Evolutionary conservation across 306 rosid species (phyloP), one percentile per base, ranked within the genome.

Genomic region (Mucuna pruriens): DNA sequence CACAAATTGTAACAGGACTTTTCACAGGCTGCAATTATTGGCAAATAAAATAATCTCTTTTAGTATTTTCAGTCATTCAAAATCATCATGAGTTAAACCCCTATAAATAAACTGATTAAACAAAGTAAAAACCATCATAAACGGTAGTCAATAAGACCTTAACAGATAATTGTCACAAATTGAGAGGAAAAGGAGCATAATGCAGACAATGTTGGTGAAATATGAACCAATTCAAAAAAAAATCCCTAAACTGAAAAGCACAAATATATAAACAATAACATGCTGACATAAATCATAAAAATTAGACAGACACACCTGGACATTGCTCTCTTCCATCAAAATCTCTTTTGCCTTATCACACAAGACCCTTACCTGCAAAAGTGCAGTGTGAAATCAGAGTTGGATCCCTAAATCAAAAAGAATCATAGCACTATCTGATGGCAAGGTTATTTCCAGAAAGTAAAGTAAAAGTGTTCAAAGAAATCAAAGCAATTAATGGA

Each of bases 291-390:
- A 20, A 72, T 70, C 44, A 60, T 4, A 26, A 51, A 68, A 44
- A 76, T 34, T 31, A 65, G 76, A 82, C 25, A 52, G 51, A 76
- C 84, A 70, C 44, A 91, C 98, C 94, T 95, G 96, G n/a, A 95
- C 99, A 85, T 93, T 95, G 87, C 99, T 95, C 83, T 95, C 99
- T 29, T 93, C 96, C 98, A 91, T 95, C 80, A 95, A 86, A 82
- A 95, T 93, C 84, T 95, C 97, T 80, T 95, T 95, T 54, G 98
- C 98, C 90, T 95, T 95, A 19, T 90, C 98, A 72, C 98, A 95
- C 84, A 93, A 82, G 64, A 42, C 88, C 85, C 94, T 89, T 49
- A 93, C 98, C 98, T 95, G 85, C 76, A 79, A 33, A 42, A 57
- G 42, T 54, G 80, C 34, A 60, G 13, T 55, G 54, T 76, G 31